Conservation (phyloP, 306 rosid species). For the Medicago ruthenica region DNA sequence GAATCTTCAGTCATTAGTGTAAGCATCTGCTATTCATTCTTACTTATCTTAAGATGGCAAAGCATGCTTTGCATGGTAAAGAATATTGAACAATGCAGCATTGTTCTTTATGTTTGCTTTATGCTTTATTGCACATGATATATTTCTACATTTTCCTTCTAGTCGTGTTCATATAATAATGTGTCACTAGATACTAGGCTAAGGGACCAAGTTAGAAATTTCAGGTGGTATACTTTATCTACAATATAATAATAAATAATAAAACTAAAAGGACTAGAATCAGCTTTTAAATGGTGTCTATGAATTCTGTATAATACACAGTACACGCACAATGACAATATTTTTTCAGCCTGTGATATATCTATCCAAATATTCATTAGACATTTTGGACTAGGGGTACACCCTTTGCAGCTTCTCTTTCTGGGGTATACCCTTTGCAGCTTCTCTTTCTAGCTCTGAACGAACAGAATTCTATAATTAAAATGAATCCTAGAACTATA, state of each 20-base stretch:
- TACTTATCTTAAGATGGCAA: slow-evolving; percentile 3
- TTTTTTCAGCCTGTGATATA: background rate
- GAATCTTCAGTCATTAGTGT: slow-evolving; percentile 78
- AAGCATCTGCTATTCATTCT: slow-evolving; percentile 39
- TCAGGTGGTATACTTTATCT: slow-evolving; percentile 27
- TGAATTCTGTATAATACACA: slow-evolving; percentile 1
- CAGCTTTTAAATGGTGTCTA: slow-evolving; percentile 19
- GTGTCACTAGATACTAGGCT: slow-evolving; percentile 18
- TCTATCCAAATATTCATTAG: background rate
- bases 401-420: slow-evolving; percentile 26
- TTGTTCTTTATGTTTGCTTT: slow-evolving; percentile 12
- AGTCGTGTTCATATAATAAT: background rate
- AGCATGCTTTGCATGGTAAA: slow-evolving; percentile 37
- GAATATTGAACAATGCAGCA: slow-evolving; percentile 17
- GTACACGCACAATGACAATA: background rate
- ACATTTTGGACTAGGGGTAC: slow-evolving; percentile 10
- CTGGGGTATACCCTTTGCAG: slow-evolving; percentile 9
- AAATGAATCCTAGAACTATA: slow-evolving; percentile 5
- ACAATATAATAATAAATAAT: background rate
- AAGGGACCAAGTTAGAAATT: slow-evolving; percentile 17
- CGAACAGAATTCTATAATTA: background rate
- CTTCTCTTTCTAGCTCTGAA: slow-evolving; percentile 28
- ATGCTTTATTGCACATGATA: background rate
- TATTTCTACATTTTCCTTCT: slow-evolving; percentile 34
- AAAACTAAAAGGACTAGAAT: background rate